Evolutionary conservation across 768 basidiomycete genomes (phyloP), one percentile per base, ranked within the genome.

Genomic region (Suillus sp.): DNA sequence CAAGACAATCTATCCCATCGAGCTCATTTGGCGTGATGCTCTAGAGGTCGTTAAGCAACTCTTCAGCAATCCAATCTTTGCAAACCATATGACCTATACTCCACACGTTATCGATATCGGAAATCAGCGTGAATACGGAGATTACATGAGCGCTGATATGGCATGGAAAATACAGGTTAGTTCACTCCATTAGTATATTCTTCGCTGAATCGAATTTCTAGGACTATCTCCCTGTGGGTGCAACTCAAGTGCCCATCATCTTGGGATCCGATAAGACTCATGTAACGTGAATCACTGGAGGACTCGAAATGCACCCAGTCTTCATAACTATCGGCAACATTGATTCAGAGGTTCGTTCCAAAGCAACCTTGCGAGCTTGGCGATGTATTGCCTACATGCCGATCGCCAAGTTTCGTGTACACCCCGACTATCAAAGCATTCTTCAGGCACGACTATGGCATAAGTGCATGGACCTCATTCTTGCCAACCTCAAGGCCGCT

Each of bases 181-280:
- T n/a, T n/a, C n/a, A n/a, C n/a, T n/a, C n/a, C n/a, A n/a, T n/a
- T n/a, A n/a, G n/a, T n/a, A n/a, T n/a, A n/a, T n/a, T n/a, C n/a
- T n/a, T n/a, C n/a, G n/a, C n/a, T n/a, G n/a, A n/a, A n/a, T n/a
- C n/a, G n/a, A n/a, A n/a, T n/a, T n/a, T n/a, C n/a, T n/a, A n/a
- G n/a, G 57, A 59, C 1, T 35, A 66, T 48, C 45, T 75, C 22
- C 71, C 69, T 7, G 16, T 47, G 6, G 74, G 73, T 0, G 63
- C 68, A 1, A 76, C 74, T 3, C 62, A 78, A 13, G 64, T 77
- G 9, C 73, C 75, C 6, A 65, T 68, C 3, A 68, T 78, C 20
- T 55, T 70, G 1, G 71, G 72, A 16, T 74, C 74, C 0, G 73
- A 78, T 60, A 78, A 78, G 61, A 77, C 77, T 14, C 69, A 66